Evolutionary conservation across 139 green algal genomes (phyloP), one percentile per base, ranked within the genome.

Genomic region (Trebouxia sp.): DNA sequence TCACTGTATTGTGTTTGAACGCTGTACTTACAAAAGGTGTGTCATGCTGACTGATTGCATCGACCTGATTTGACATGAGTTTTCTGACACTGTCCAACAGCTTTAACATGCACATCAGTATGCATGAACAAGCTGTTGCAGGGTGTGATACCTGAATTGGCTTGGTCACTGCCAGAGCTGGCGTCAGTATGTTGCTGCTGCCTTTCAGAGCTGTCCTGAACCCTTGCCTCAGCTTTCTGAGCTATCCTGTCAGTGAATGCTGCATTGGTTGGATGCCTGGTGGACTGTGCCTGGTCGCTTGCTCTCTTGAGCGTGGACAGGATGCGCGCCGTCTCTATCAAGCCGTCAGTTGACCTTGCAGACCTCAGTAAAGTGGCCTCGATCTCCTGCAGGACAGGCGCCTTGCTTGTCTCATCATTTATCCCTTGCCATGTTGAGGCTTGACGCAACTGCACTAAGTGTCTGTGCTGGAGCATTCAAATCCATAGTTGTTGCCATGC

Each of bases 311-410:
- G 28, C 2, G 37, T 62, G n/a, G 47, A 42, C 45, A 65, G 0
- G 5, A 79, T 79, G 30, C 72, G 45, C 12, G 72, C 47, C 30
- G 47, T n/a, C 32, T 62, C 72, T 6, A 79, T 65, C 15, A 79
- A n/a, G 20, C 45, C 37, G 6, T 53, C 47, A 20, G 45, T 65
- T 42, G 72, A 55, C 72, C 35, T 14, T 47, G 72, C 72, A 65
- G 72, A 62, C 48, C 28, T 28, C 72, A 56, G 53, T 24, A 77
- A 26, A 30, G 43, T 53, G 37, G 42, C 69, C 41, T 77, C 69
- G 24, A 77, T 53, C 28, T 51, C 69, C 69, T 77, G 69, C 43
- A 77, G 0, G 30, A 26, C 48, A 26, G 12, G 48, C 15, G 14
- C 48, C 15, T 15, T 56, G 48, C 48, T 56, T 15, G 15, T 12